Conservation (phyloP, 257 asterid species). For the Cinchona pubescens region DNA sequence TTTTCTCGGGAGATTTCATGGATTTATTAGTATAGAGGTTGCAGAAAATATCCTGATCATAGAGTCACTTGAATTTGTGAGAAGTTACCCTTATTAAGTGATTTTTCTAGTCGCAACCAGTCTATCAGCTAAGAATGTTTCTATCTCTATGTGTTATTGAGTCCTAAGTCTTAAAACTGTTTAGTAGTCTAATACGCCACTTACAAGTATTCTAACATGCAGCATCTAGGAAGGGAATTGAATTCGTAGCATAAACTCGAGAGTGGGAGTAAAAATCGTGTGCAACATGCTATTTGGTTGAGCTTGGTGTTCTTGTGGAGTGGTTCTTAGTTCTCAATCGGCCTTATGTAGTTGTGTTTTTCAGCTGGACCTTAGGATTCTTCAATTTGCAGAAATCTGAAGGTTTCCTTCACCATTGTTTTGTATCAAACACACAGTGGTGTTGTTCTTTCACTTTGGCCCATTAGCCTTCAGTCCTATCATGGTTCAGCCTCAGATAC, state of each 20-base stretch:
- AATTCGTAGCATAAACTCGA: not conserved
- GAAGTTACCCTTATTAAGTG: not conserved
- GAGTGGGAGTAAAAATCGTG: not conserved
- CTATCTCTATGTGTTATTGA: not conserved
- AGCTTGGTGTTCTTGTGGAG: not conserved
- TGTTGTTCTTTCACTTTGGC: not conserved
- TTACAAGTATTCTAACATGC: not conserved
- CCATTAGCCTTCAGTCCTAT: not conserved
- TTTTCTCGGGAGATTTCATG: not conserved
- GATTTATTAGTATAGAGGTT: not conserved
- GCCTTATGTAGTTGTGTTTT: not conserved
- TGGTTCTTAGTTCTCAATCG: not conserved
- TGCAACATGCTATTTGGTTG: not conserved
- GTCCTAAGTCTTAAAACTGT: not conserved
- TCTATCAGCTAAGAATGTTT: not conserved
- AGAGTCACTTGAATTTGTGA: not conserved
- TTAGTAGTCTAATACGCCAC: not conserved
- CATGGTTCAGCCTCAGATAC: not conserved
- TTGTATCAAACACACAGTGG: not conserved
- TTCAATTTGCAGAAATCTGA: not conserved
- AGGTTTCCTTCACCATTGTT: not conserved
- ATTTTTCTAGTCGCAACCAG: not conserved
- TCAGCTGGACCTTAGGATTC: not conserved
- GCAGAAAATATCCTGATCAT: not conserved
- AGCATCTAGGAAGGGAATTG: not conserved